phyloP scores from a whole-genome alignment of 2,329 filamentous ascomycete species.

The Neofusicoccum laricinum region DNA sequence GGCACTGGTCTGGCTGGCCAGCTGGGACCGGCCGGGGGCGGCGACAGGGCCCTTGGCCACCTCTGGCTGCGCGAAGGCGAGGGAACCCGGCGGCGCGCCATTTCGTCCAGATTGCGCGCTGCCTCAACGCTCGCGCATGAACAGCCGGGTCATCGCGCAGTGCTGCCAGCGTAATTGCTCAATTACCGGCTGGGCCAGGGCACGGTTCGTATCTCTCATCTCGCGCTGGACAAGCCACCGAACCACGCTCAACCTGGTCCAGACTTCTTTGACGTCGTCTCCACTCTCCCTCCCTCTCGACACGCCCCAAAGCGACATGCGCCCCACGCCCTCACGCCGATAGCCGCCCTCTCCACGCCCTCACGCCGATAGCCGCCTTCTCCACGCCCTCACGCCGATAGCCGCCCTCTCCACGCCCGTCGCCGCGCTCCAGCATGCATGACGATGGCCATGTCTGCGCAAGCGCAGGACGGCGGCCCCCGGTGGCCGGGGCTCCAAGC shows the following conservation, averaged over 20 bases:
- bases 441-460: slow-evolving; percentile 32
- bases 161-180: slow-evolving; percentile 9
- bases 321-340: not conserved
- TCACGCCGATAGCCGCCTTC: too few species aligned
- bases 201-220: slow-evolving; percentile 13
- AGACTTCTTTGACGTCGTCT: slow-evolving; percentile 17
- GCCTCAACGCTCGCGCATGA: slow-evolving; percentile 9
- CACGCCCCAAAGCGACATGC: not conserved
- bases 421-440: slow-evolving; percentile 9
- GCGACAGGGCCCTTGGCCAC: not conserved
- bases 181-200: slow-evolving; percentile 12
- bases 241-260: slow-evolving; percentile 13
- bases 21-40: not conserved
- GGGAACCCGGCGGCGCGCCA: not conserved
- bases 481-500: slow-evolving; percentile 27
- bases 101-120: not conserved
- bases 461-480: slow-evolving; percentile 27
- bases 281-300: not conserved
- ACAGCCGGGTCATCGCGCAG: not conserved
- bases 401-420: not conserved
- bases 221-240: slow-evolving; percentile 11
- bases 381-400: not conserved
- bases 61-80: not conserved
- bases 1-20: not conserved
- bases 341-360: not conserved